Evolutionary conservation across 345 rosid genomes (phyloP).

Genomic region (Lepidium aucheri): DNA sequence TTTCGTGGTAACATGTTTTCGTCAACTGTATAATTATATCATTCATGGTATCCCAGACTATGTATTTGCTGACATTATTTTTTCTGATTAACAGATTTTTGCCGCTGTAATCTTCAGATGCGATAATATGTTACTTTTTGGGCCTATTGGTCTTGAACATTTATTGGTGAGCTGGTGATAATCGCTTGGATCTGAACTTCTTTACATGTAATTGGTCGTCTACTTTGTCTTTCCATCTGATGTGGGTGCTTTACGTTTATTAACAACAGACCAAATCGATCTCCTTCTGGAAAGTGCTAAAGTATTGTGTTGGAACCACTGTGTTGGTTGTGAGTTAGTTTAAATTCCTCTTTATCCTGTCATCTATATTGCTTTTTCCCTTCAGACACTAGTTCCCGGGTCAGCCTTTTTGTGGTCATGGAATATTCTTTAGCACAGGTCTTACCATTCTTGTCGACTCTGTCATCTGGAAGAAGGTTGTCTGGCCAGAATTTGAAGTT

Average conservation of each 20-base stretch:
- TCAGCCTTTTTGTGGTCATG: slow-evolving; percentile 18
- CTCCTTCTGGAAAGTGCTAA: slow-evolving; percentile 55
- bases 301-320: slow-evolving; percentile 46
- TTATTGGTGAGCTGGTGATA: slow-evolving; percentile 56
- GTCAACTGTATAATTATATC: not conserved
- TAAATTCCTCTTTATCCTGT: not conserved
- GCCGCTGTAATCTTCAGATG: slow-evolving; percentile 74
- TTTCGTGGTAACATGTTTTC: not conserved
- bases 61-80: slow-evolving; percentile 10
- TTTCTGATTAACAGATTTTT: slow-evolving; percentile 50
- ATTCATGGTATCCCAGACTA: not conserved
- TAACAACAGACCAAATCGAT: slow-evolving; percentile 63
- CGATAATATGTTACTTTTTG: slow-evolving; percentile 67
- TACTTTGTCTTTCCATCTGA: slow-evolving; percentile 26
- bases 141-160: slow-evolving; percentile 71
- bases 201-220: not conserved
- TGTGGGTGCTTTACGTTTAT: slow-evolving; percentile 19
- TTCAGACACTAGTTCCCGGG: slow-evolving; percentile 4
- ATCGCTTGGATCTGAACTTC: not conserved
- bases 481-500: slow-evolving; percentile 98
- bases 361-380: not conserved
- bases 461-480: slow-evolving; percentile 73
- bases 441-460: slow-evolving; percentile 74
- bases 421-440: slow-evolving; percentile 46
- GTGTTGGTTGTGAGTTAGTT: slow-evolving; percentile 61